Evolutionary conservation across 192 early-diverging fungal genomes (phyloP).

Genomic region (Coemansia asiatica): DNA sequence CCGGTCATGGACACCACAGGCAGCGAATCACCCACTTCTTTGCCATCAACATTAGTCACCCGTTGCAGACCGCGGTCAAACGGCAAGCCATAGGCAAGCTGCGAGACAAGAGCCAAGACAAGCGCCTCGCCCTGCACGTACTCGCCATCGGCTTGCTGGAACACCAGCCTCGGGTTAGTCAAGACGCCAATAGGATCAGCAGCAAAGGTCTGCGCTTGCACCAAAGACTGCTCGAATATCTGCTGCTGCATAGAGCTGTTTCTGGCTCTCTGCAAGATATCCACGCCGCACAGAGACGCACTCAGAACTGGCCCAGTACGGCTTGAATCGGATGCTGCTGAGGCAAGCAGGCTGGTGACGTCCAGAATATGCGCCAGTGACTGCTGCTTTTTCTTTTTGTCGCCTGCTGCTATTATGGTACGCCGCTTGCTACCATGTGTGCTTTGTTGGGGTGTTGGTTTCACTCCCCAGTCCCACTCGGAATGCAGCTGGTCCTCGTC

Average conservation of each 20-base stretch:
- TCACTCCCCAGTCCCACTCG: constrained; percentile 56
- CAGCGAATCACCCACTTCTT: neutral
- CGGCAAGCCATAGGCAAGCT: constrained; percentile 39
- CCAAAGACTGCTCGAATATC: constrained; percentile 17
- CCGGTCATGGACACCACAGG: neutral
- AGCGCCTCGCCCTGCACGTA: constrained; percentile 39
- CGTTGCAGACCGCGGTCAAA: constrained; percentile 1
- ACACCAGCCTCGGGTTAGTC: constrained; percentile 31
- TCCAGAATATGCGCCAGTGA: neutral
- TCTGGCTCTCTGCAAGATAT: constrained; percentile 17
- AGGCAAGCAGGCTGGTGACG: constrained; percentile 7
- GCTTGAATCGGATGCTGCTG: neutral
- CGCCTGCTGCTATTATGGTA: too few species aligned
- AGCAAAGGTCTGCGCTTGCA: constrained; percentile 16
- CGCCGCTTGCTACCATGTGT: neutral
- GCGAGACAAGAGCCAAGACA: constrained; percentile 37
- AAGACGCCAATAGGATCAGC: constrained; percentile 20
- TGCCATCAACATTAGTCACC: neutral
- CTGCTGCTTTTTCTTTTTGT: neutral
- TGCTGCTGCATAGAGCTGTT: constrained; percentile 6
- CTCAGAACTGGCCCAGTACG: constrained; percentile 4
- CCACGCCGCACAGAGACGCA: constrained; percentile 43
- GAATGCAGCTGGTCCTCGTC: constrained; percentile 18
- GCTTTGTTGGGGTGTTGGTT: constrained; percentile 7
- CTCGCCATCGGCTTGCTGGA: constrained; percentile 14